These are phyloP conservation scores for Penicillium sp. DNA, from an alignment of 2,329 filamentous ascomycete species.

Conservation along the genomic window DNA sequence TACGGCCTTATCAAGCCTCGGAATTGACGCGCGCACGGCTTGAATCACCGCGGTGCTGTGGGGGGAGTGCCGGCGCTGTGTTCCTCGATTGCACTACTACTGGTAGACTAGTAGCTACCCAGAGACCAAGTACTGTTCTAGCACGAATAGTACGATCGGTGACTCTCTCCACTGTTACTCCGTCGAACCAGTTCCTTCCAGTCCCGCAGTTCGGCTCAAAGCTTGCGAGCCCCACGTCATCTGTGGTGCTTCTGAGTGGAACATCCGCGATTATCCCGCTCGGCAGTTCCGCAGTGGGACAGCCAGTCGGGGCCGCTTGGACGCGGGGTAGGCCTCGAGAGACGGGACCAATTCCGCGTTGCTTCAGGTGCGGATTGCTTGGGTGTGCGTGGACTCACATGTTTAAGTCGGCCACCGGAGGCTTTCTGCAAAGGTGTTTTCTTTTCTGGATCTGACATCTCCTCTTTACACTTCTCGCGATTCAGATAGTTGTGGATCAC, in stretches of 20 bases:
- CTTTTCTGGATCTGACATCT: constrained; percentile 1
- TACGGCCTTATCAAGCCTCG: no score
- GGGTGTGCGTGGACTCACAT: not conserved
- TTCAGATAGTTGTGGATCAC: not conserved
- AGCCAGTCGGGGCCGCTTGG: constrained; percentile 5
- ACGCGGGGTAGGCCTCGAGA: constrained; percentile 10
- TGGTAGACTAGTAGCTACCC: no score
- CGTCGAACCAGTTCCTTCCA: not conserved
- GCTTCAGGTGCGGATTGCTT: constrained; percentile 3
- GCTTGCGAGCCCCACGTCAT: constrained; percentile 1
- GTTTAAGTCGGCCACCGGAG: constrained; percentile 1
- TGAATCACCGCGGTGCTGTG: no score
- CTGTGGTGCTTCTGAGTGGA: not conserved
- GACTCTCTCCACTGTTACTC: not conserved
- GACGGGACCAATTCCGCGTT: constrained; percentile 14
- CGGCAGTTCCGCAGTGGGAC: constrained; percentile 10
- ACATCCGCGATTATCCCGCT: constrained; percentile 12
- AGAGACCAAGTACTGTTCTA: no score
- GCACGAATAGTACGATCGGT: not conserved
- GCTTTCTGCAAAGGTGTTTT: not conserved
- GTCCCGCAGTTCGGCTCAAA: not conserved
- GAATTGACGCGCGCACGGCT: no score
- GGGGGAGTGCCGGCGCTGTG: no score
- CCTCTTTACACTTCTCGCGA: not conserved
- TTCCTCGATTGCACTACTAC: no score